Conservation (phyloP, 352 stramenopile genomes). For the Pythium angustatum region DNA sequence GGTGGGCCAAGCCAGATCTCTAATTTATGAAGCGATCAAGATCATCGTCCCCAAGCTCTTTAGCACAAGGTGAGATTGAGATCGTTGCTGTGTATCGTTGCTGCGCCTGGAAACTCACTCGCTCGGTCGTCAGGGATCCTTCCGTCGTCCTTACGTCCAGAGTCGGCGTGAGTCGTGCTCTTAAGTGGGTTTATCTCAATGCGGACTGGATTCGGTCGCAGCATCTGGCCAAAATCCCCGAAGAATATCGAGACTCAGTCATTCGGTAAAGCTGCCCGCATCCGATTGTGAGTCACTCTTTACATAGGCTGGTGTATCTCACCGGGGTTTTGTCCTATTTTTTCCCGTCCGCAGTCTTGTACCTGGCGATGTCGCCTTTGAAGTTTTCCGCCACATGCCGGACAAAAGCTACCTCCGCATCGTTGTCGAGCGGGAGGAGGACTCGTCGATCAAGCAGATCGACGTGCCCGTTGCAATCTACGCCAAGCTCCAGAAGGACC, state of each 20-base stretch:
- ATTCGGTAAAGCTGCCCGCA: slow-evolving; percentile 40
- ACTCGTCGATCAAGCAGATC: slow-evolving; percentile 54
- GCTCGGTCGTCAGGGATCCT: slow-evolving; percentile 48
- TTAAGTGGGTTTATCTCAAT: slow-evolving; percentile 90
- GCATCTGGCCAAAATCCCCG: slow-evolving; percentile 49
- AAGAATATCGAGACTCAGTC: slow-evolving; percentile 22
- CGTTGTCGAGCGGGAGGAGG: slow-evolving; percentile 52
- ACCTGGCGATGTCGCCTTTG: slow-evolving; percentile 61
- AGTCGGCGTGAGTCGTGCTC: slow-evolving; percentile 63
- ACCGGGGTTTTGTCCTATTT: not conserved
- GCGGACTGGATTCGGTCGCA: slow-evolving; percentile 83
- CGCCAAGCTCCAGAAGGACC: slow-evolving; percentile 80
- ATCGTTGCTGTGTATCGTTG: not conserved
- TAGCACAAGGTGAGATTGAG: slow-evolving; percentile 44
- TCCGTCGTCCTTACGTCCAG: slow-evolving; percentile 66
- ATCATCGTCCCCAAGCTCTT: slow-evolving; percentile 79
- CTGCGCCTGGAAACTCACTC: not conserved
- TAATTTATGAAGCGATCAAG: slow-evolving; percentile 81
- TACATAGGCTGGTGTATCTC: too few species aligned
- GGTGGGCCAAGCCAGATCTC: slow-evolving; percentile 42
- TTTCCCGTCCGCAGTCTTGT: slow-evolving; percentile 41
- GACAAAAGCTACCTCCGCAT: slow-evolving; percentile 78
- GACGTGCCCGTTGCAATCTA: slow-evolving; percentile 72
- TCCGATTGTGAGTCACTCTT: not conserved
- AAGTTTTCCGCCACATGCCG: slow-evolving; percentile 86